phyloP scores from a whole-genome alignment of 179 eudicot species.

The Heliamphora ciliata region DNA sequence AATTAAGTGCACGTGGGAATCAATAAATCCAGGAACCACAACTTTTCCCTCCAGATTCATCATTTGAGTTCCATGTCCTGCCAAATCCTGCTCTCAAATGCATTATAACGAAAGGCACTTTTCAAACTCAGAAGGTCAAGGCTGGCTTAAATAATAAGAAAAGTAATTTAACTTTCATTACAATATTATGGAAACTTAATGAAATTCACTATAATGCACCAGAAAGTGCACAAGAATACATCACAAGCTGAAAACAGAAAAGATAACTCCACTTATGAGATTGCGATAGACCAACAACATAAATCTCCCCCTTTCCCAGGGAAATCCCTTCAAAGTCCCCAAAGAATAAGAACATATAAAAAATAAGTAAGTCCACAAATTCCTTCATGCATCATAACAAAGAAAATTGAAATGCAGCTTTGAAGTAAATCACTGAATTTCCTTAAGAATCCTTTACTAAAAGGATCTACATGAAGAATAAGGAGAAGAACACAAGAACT shows the following conservation, averaged over 20 bases:
- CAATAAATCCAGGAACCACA: conserved; percentile 91
- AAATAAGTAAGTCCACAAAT: not conserved
- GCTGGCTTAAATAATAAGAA: not conserved
- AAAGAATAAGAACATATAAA: not conserved
- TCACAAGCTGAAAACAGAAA: conserved; percentile 1
- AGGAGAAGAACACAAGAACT: not conserved
- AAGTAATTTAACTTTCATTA: not conserved
- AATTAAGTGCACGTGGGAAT: conserved; percentile 84
- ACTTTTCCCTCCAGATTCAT: conserved; percentile 62
- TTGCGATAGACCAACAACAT: not conserved
- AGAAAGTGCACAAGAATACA: not conserved
- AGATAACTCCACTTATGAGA: not conserved
- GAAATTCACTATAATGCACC: not conserved
- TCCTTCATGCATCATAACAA: not conserved
- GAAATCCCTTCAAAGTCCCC: too few relatives aligned
- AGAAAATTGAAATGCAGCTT: not conserved
- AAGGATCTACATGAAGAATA: not conserved
- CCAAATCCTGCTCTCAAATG: conserved; percentile 43
- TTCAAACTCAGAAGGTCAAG: not conserved
- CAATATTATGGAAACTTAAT: not conserved
- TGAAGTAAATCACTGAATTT: not conserved
- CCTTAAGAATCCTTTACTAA: not conserved
- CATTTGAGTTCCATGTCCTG: conserved; percentile 41
- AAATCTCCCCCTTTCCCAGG: not conserved
- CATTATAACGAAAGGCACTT: not conserved